Evolutionary conservation across 2,329 filamentous ascomycete species (phyloP), one percentile per base, ranked within the genome.

Genomic region (Stachybotrys echinatus): DNA sequence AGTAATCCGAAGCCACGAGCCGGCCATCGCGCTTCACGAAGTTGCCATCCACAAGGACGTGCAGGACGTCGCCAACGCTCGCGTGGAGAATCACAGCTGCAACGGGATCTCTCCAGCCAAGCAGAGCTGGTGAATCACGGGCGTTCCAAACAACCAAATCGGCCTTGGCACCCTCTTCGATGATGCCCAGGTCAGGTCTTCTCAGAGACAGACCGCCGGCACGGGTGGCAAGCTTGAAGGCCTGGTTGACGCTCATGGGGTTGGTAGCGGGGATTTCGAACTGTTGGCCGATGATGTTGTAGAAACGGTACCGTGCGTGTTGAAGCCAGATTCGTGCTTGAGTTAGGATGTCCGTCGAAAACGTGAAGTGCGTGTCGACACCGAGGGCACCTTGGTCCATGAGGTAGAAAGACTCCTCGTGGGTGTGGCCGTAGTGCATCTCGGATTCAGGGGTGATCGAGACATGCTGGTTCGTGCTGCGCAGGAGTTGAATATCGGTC

Each of bases 371-470:
- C 0, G 76, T 81, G 56, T 83, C 78, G 10, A 81, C 66, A 3
- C 79, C 79, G 0, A 83, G 67, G 2, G 76, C 62, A 1, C 70
- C 71, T 53, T 82, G 77, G 55, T 83, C 78, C 23, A 70, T 70
- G 23, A 75, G 65, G 8, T 67, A 58, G 48, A 74, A 67, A 18
- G 65, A 68, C 37, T 62, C 58, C 2, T 69, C 67, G 50, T 82
- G 75, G 0, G 64, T 67, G 55, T 80, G 76, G n/a, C 80, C 79
- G 60, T 75, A 82, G 58, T 81, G 77, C 69, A 80, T 74, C 56
- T 83, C 80, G 0, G 76, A 79, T 56, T 84, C 81, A 2, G 79
- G 77, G 0, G 80, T 83, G 51, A 78, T 78, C 47, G 77, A 78
- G 40, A 83, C 62, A 62, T 76, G 75, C 47, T 81, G 73, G 61